Base-by-base conservation (phyloP, 2,329 filamentous ascomycete genomes). In the Cercospora zeina region DNA sequence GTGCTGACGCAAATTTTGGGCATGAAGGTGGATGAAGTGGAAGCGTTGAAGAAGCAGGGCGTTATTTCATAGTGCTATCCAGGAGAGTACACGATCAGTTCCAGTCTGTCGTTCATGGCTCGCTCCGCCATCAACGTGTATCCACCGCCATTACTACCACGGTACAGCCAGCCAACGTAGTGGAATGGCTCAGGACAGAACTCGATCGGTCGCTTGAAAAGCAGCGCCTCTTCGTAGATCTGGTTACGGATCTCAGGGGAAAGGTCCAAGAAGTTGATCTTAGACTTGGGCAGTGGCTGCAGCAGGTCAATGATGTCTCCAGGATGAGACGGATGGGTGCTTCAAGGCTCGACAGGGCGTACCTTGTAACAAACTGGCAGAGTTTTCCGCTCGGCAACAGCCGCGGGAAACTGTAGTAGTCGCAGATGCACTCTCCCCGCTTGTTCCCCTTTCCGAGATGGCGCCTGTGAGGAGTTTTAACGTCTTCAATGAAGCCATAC, bases 1-100 rank as follows among this genome's bases (percentile, higher is more conserved):
- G 82, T 96, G 4, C 76, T 96, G 62, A 73, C 76, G 19, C 82
- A 84, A 24, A 73, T 91, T 21, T 76, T 95, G 16, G 86, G 87
- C 0, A 79, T 90, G 67, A 80, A 77, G 14, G 77, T 81, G 51
- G 76, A 75, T 0, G 82, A 88, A 54, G 88, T 96, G 59, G 74
- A 80, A 42, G 77, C 75, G 9, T 75, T 96, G 67, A 89, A 82
- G 70, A 77, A 80, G 33, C 83, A 86, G 54, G 91, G 91, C 0
- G 85, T 91, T 1, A 80, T 96, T 5, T 64, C 67, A 24, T 69
- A 65, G 54, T 11, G 37, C 39, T 21, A 36, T 37, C 27, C 16
- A 39, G 7, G 21, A 21, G 4, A 4, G 10, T 16, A n/a, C 2
- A 9, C 10, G 33, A 30, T 11, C 4, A 57, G 6, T 24, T 4